Evolutionary conservation across 148 eudicot genomes (phyloP).

Genomic region (Rhododendron vialii): DNA sequence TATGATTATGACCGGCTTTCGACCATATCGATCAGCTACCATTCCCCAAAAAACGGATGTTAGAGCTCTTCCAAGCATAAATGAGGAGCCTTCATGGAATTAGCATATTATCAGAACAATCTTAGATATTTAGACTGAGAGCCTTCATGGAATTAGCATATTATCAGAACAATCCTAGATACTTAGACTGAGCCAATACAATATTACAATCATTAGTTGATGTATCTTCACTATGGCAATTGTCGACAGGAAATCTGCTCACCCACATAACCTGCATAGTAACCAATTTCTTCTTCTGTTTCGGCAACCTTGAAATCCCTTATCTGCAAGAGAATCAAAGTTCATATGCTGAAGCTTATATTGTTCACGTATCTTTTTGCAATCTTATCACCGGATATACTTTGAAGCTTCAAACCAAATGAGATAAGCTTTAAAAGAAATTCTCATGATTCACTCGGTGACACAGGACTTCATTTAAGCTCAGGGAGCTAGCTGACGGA

Average conservation of each 20-base stretch:
- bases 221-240: background rate
- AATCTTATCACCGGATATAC: background rate
- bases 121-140: background rate
- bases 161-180: no score
- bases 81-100: conserved; percentile 54
- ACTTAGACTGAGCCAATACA: background rate
- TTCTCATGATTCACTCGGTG: background rate
- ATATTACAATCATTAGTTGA: background rate
- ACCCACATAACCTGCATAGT: conserved; percentile 90
- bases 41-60: conserved; percentile 82
- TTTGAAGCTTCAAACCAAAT: background rate
- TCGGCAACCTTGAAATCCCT: conserved; percentile 76
- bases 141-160: no score
- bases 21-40: conserved; percentile 86
- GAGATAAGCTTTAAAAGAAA: background rate
- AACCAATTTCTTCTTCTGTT: conserved; percentile 74
- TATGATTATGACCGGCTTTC: conserved; percentile 72
- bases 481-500: background rate
- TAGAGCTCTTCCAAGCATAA: conserved; percentile 79
- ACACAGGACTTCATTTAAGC: background rate
- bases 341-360: background rate
- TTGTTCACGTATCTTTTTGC: background rate
- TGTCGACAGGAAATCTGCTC: conserved; percentile 9
- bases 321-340: conserved; percentile 36
- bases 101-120: background rate